A percentile compares a stretch with the other conserved stretches of the same genome.
Conservation (phyloP, 768 basidiomycete species). For the Boletales sp. region DNA sequence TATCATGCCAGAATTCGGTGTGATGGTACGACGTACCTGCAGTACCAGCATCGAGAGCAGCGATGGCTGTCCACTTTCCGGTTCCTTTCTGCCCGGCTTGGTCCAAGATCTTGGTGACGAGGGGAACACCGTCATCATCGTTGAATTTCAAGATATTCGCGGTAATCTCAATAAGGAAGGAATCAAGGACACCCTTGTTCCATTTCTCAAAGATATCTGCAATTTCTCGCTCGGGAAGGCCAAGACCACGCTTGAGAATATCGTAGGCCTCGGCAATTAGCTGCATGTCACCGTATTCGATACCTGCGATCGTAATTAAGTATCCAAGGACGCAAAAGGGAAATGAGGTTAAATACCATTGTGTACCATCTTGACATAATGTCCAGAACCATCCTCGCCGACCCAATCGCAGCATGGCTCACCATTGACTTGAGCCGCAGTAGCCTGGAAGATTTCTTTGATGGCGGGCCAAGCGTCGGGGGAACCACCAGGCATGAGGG, state of each 20-base stretch:
- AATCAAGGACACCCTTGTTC: slow-evolving; percentile 99
- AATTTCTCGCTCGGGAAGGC: slow-evolving; percentile 82
- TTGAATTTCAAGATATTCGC: slow-evolving; percentile 96
- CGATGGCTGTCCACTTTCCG: slow-evolving; percentile 99
- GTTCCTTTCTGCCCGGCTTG: slow-evolving; percentile 98
- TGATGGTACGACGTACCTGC: slow-evolving; percentile 51
- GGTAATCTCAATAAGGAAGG: slow-evolving; percentile 98
- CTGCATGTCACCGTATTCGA: slow-evolving; percentile 99
- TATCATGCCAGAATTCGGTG: slow-evolving; percentile 3
- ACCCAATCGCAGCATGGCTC: slow-evolving; percentile 99
- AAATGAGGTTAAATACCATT: slow-evolving; percentile 52
- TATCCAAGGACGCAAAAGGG: not conserved
- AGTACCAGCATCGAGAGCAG: slow-evolving; percentile 89
- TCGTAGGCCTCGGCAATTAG: slow-evolving; percentile 98
- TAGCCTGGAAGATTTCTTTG: slow-evolving; percentile 98
- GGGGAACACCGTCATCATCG: slow-evolving; percentile 89
- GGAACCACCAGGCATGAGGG: slow-evolving; percentile 98
- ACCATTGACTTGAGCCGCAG: slow-evolving; percentile 90
- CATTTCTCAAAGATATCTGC: slow-evolving; percentile 90
- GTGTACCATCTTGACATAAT: slow-evolving; percentile 99
- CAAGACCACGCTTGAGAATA: slow-evolving; percentile 95
- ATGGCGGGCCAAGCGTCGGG: slow-evolving; percentile 92
- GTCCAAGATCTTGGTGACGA: slow-evolving; percentile 93
- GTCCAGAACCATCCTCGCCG: slow-evolving; percentile 90
- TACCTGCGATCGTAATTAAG: slow-evolving; percentile 53